These are phyloP conservation scores for Margaritispora aquatica DNA, from an alignment of 495 filamentous ascomycete genomes.

Conservation along the genomic window DNA sequence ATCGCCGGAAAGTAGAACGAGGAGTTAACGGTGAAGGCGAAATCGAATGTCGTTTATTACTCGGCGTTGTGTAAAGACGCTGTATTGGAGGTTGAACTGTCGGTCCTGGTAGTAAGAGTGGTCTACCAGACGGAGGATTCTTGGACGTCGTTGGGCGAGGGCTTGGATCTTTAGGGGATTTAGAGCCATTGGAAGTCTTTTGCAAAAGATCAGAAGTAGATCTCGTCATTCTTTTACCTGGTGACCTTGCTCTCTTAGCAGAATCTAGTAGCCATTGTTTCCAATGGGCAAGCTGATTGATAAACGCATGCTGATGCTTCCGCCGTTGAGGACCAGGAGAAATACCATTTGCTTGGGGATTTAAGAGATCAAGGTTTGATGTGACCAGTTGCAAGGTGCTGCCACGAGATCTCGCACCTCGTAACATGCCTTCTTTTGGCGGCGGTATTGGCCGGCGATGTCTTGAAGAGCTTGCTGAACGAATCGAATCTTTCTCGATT, in stretches of 20 bases:
- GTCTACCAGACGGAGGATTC: conserved; percentile 28
- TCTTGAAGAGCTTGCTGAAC: conserved; percentile 63
- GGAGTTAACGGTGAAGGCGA: conserved; percentile 89
- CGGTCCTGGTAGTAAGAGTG: conserved; percentile 28
- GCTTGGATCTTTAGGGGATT: conserved; percentile 38
- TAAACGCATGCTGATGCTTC: conserved; percentile 63
- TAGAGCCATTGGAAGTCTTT: conserved; percentile 28
- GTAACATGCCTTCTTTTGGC: conserved; percentile 66
- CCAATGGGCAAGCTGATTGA: conserved; percentile 74
- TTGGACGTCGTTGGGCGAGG: conserved; percentile 50
- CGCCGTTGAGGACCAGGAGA: conserved; percentile 47
- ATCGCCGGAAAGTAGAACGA: conserved; percentile 47
- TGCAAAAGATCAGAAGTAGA: conserved; percentile 45
- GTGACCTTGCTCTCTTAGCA: conserved; percentile 67
- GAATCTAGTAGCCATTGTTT: conserved; percentile 84
- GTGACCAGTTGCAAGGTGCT: conserved; percentile 79
- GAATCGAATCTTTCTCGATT: conserved; percentile 71
- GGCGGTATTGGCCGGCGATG: conserved; percentile 68
- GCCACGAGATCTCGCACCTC: conserved; percentile 58
- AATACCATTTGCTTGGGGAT: conserved; percentile 40
- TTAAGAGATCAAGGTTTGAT: conserved; percentile 57
- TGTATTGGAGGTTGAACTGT: conserved; percentile 42
- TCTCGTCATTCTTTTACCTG: conserved; percentile 46
- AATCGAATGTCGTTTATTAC: conserved; percentile 65
- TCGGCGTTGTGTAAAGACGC: conserved; percentile 44